Evolutionary conservation across 192 early-diverging fungal genomes (phyloP).

Genomic region (Podila epicladia): DNA sequence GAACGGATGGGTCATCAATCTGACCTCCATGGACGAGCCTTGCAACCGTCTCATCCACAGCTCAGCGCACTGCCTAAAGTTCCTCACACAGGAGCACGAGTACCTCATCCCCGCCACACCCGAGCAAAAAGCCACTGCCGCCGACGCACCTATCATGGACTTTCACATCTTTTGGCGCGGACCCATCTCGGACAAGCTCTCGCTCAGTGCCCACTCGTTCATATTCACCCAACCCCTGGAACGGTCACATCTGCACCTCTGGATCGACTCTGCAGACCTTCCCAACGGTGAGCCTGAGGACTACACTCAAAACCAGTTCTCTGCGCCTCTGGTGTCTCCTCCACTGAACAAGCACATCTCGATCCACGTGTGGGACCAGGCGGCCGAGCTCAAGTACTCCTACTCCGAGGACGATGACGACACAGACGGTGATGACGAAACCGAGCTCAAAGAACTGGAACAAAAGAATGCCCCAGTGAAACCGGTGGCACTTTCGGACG

Average conservation of each 20-base stretch:
- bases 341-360: constrained; percentile 23
- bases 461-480: background rate
- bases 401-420: background rate
- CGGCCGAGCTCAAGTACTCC: constrained; percentile 14
- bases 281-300: constrained; percentile 34
- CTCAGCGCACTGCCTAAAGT: constrained; percentile 32
- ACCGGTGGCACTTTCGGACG: constrained; percentile 44
- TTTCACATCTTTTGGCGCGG: constrained; percentile 56
- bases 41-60: constrained; percentile 32
- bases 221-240: constrained; percentile 47
- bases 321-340: constrained; percentile 14
- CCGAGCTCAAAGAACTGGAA: background rate
- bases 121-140: background rate
- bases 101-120: constrained; percentile 21
- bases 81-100: constrained; percentile 28
- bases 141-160: constrained; percentile 14
- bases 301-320: constrained; percentile 19
- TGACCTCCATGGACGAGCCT: constrained; percentile 18
- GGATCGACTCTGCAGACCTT: constrained; percentile 47
- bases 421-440: background rate
- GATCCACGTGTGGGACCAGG: constrained; percentile 39
- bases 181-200: constrained; percentile 41
- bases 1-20: constrained; percentile 25
- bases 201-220: constrained; percentile 31
- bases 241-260: constrained; percentile 31